phyloP scores from a whole-genome alignment of 2,329 filamentous ascomycete genomes.

The Apiospora kogelbergensis region DNA sequence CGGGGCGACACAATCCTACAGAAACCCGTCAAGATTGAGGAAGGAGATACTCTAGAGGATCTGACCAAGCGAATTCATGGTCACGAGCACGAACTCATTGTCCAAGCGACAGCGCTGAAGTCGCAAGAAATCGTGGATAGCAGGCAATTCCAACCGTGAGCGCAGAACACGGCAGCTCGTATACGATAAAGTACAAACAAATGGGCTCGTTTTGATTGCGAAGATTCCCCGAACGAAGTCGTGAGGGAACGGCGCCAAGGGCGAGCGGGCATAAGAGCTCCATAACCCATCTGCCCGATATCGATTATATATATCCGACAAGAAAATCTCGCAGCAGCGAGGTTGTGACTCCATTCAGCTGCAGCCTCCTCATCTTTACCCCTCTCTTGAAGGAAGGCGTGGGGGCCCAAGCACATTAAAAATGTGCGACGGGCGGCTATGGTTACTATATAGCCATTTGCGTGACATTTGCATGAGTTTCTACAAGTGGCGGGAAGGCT shows the following conservation, averaged over 20 bases:
- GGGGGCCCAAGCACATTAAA: background rate
- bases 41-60: slow-evolving; percentile 62
- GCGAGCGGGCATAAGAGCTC: background rate
- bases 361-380: background rate
- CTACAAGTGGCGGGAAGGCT: background rate
- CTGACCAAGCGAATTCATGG: slow-evolving; percentile 73
- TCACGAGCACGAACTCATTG: slow-evolving; percentile 76
- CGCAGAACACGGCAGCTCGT: background rate
- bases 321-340: background rate
- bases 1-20: slow-evolving; percentile 72
- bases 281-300: background rate
- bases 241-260: background rate
- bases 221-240: background rate
- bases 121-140: slow-evolving; percentile 6
- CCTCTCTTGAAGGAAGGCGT: background rate
- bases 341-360: background rate
- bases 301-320: background rate
- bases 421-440: background rate
- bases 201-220: background rate
- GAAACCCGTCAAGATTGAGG: slow-evolving; percentile 64
- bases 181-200: background rate
- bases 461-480: background rate
- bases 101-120: slow-evolving; percentile 60
- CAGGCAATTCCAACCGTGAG: background rate
- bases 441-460: background rate